phyloP scores from a whole-genome alignment of 306 rosid genomes.

The Morella rubra region DNA sequence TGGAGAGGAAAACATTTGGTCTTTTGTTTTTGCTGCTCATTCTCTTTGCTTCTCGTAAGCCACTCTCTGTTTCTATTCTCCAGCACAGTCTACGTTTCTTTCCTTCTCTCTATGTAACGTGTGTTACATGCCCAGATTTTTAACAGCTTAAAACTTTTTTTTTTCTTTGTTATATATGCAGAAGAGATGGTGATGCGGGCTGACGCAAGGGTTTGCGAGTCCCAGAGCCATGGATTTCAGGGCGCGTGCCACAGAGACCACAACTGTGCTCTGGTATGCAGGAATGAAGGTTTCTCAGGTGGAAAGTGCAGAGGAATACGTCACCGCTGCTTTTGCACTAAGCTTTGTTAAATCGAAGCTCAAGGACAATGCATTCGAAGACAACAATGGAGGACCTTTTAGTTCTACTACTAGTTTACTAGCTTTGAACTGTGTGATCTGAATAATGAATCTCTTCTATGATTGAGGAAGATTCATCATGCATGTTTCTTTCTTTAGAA shows the following conservation, averaged over 20 bases:
- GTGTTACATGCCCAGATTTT: not conserved
- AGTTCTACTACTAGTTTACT: not conserved
- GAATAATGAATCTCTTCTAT: not conserved
- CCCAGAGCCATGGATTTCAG: constrained; percentile 44
- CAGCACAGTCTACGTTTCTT: not conserved
- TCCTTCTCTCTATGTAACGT: not conserved
- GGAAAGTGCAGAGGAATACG: constrained; percentile 60
- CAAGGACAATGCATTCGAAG: not conserved
- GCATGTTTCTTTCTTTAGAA: not conserved
- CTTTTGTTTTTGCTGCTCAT: constrained; percentile 34
- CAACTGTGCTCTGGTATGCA: constrained; percentile 53
- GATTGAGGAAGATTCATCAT: not conserved
- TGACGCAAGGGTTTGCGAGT: constrained; percentile 52
- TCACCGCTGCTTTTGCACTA: constrained; percentile 58
- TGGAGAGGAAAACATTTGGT: constrained; percentile 43
- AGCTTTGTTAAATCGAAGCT: constrained; percentile 29
- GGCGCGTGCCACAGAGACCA: constrained; percentile 37
- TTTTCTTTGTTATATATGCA: constrained; percentile 15
- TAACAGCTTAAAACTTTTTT: not conserved
- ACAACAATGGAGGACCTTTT: not conserved
- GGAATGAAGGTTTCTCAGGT: constrained; percentile 48
- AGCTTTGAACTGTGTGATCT: not conserved
- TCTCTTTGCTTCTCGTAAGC: constrained; percentile 49
- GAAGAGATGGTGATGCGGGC: constrained; percentile 37
- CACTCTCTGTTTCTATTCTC: not conserved